Conservation (phyloP, 1,139 yeast species). For the Pichia sp. region DNA sequence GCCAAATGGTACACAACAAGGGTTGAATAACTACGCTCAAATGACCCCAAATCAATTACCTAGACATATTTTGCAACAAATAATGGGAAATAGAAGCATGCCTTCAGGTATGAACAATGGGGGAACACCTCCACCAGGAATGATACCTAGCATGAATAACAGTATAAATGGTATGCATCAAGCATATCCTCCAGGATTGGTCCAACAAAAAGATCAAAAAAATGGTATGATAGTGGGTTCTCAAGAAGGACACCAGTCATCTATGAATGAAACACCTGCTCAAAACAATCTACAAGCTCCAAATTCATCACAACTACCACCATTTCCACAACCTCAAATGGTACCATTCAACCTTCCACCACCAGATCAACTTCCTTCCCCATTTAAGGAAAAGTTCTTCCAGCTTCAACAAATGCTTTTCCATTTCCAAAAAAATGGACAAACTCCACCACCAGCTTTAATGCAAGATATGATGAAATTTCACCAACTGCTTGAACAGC, state of each 20-base stretch:
- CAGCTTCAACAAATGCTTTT: conserved; percentile 14
- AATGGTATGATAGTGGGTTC: not conserved
- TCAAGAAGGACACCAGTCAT: not conserved
- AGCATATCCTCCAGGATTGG: not conserved
- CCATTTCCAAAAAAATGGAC: conserved; percentile 15
- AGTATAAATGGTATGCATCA: not conserved
- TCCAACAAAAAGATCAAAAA: not conserved
- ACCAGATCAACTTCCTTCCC: conserved; percentile 16
- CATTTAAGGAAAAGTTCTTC: conserved; percentile 10
- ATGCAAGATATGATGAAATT: conserved; percentile 16
- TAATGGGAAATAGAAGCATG: not conserved
- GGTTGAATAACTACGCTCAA: not conserved
- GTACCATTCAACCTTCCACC: conserved; percentile 12
- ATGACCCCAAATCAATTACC: not conserved
- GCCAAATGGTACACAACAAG: not conserved
- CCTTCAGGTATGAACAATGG: conserved; percentile 1
- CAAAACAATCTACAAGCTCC: not conserved
- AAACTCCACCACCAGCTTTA: conserved; percentile 14
- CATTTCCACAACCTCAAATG: not conserved
- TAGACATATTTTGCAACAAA: conserved; percentile 1
- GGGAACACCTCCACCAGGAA: not conserved
- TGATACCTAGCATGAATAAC: not conserved
- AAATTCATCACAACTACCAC: not conserved
- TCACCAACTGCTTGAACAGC: conserved; percentile 6
- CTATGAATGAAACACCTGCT: not conserved